A percentile compares a stretch with the other conserved stretches of the same genome.
Evolutionary conservation across 306 rosid genomes (phyloP).

Genomic region (Trichosanthes truncata): DNA sequence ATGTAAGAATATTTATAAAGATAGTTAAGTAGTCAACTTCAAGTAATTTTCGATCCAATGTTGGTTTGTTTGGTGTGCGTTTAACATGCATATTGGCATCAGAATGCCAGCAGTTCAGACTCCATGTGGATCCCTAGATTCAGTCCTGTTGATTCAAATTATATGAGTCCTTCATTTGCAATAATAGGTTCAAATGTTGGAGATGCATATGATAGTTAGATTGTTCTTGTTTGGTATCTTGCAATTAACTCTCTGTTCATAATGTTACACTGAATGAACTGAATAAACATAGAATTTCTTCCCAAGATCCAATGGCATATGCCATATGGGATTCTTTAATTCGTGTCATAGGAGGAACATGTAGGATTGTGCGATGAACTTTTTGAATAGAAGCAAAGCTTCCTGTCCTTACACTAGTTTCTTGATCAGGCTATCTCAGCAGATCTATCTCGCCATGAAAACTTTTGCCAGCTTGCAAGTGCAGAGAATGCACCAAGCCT

Average conservation of each 20-base stretch:
- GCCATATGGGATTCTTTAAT: background rate
- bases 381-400: background rate
- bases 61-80: background rate
- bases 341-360: background rate
- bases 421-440: conserved; percentile 54
- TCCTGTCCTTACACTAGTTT: background rate
- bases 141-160: background rate
- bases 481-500: conserved; percentile 29
- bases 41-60: background rate
- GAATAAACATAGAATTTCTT: background rate
- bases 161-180: background rate
- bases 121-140: background rate
- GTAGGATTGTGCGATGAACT: background rate
- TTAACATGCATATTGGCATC: background rate
- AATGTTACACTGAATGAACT: background rate
- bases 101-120: background rate
- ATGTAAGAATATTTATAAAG: background rate
- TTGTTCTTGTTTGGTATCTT: background rate
- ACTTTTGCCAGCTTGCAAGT: conserved; percentile 50
- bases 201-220: background rate
- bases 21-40: background rate
- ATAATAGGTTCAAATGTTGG: background rate
- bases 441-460: conserved; percentile 34
- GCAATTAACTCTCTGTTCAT: background rate
- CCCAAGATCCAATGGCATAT: background rate